A percentile compares a stretch with the other conserved stretches of the same genome.
Conservation (phyloP, 441 rosid species). For the Eruca vesicaria region DNA sequence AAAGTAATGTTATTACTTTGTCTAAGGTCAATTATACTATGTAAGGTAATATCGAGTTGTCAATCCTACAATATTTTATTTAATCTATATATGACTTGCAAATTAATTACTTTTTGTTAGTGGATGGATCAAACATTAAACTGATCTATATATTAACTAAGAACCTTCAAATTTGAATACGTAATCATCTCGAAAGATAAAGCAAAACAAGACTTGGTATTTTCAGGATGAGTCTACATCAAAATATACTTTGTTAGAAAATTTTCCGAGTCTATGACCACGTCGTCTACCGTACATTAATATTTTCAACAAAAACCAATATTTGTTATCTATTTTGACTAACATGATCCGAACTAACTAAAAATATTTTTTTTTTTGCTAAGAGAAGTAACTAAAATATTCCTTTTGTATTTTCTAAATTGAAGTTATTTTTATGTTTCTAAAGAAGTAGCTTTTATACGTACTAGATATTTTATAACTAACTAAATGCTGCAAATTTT, state of each 20-base stretch:
- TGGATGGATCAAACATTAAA: conserved; percentile 19
- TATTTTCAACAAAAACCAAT: conserved; percentile 9
- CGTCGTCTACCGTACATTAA: conserved; percentile 14
- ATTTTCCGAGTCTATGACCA: background rate
- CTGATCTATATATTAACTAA: background rate
- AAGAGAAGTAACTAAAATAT: too few species aligned
- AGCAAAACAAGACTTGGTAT: background rate
- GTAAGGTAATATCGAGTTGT: conserved; percentile 3
- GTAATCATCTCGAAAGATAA: background rate
- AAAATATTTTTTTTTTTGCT: too few species aligned
- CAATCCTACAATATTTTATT: background rate
- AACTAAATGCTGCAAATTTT: background rate
- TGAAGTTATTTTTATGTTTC: background rate
- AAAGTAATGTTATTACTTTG: background rate
- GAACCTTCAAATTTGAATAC: background rate
- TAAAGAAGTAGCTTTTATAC: background rate
- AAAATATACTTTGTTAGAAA: background rate
- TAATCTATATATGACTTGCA: background rate
- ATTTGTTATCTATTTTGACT: background rate
- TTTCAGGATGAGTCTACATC: conserved; percentile 8
- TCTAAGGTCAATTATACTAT: background rate
- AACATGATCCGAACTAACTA: background rate
- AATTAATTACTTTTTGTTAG: background rate
- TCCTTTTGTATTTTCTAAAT: background rate
- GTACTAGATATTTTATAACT: background rate